phyloP scores from a whole-genome alignment of 23 red algal species.

The Gracilariopsis chorda region DNA sequence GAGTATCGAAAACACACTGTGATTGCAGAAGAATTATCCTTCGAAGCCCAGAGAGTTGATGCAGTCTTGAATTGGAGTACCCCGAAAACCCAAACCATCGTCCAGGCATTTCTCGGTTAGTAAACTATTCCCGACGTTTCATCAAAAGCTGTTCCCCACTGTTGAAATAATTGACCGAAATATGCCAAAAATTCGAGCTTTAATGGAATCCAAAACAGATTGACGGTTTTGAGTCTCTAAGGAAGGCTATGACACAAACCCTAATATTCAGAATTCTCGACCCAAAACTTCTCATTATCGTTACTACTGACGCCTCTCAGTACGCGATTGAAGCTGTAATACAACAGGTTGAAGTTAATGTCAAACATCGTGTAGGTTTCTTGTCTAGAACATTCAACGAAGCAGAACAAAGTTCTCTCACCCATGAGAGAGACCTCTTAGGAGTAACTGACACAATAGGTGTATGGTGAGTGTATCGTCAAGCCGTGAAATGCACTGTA shows the following conservation, averaged over 20 bases:
- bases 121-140: conserved; percentile 31
- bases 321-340: conserved; percentile 34
- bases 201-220: neutral
- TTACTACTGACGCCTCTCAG: neutral
- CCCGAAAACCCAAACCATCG: neutral
- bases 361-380: neutral
- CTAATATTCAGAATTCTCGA: conserved; percentile 17
- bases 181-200: neutral
- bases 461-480: neutral
- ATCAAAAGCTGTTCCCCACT: neutral
- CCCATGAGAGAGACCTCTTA: neutral
- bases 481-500: neutral
- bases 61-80: too few species aligned
- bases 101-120: conserved; percentile 23
- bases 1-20: too few species aligned
- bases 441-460: neutral
- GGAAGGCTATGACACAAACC: neutral
- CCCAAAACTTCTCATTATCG: neutral
- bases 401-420: neutral
- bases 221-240: neutral
- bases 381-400: neutral
- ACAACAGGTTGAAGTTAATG: neutral
- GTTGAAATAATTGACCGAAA: neutral
- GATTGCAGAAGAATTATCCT: too few species aligned
- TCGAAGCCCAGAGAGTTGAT: too few species aligned